These are phyloP conservation scores for Creolimax fragrantissima DNA, from an alignment of 78 protist species.

Conservation along the genomic window DNA sequence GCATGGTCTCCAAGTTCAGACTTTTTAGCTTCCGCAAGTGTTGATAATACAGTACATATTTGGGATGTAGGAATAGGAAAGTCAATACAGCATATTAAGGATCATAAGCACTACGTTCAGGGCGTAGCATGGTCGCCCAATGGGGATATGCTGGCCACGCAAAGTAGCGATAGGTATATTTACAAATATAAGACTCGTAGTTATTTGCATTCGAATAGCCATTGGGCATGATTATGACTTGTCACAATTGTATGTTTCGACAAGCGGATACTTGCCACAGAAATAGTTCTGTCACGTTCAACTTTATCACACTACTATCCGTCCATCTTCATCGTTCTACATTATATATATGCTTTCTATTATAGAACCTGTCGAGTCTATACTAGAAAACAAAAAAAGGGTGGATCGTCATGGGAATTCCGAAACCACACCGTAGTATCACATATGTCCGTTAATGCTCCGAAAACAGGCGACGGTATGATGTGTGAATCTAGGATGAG, in stretches of 20 bases:
- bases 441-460: neutral
- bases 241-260: too few species aligned
- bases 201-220: too few species aligned
- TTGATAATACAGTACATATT: conserved; percentile 33
- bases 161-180: conserved; percentile 34
- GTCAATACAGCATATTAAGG: neutral
- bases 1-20: conserved; percentile 31
- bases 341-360: too few species aligned
- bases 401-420: neutral
- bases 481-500: too few species aligned
- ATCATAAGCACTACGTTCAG: conserved; percentile 43
- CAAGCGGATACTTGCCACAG: too few species aligned
- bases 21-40: conserved; percentile 9
- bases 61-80: conserved; percentile 15
- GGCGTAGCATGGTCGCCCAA: conserved; percentile 54
- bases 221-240: too few species aligned
- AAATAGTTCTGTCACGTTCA: too few species aligned
- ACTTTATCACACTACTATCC: too few species aligned
- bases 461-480: too few species aligned
- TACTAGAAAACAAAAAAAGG: neutral
- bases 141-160: neutral
- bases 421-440: neutral
- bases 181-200: neutral
- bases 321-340: too few species aligned
- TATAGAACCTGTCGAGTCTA: neutral